These are phyloP conservation scores for Heterobasidion parviporum DNA, from an alignment of 1,284 basidiomycete genomes.

Conservation along the genomic window DNA sequence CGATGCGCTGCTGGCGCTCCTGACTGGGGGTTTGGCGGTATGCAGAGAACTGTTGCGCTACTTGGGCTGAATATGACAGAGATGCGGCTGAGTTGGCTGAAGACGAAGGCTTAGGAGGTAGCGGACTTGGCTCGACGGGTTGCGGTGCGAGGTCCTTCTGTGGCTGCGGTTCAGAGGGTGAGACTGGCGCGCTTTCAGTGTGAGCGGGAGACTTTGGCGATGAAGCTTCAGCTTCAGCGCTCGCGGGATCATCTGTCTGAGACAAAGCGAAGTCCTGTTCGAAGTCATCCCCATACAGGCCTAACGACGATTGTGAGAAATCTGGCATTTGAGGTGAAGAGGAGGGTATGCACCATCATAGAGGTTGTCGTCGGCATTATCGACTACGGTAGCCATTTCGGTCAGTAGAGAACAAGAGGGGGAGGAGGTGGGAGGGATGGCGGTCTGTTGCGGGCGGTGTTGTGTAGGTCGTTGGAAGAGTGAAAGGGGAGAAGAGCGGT, in stretches of 20 bases:
- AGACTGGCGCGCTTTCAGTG: slow-evolving; percentile 3
- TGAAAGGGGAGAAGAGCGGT: background rate
- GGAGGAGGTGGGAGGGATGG: background rate
- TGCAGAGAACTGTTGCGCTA: slow-evolving; percentile 61
- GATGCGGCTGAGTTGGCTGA: slow-evolving; percentile 15
- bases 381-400: slow-evolving; percentile 8
- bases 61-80: slow-evolving; percentile 61
- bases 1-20: slow-evolving; percentile 44
- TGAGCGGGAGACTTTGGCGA: background rate
- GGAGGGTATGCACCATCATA: slow-evolving; percentile 9
- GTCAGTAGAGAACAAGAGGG: background rate
- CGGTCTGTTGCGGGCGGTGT: background rate
- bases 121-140: background rate
- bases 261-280: slow-evolving; percentile 31
- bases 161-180: background rate
- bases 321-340: background rate
- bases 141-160: slow-evolving; percentile 4
- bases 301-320: slow-evolving; percentile 13
- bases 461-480: background rate
- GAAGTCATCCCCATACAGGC: slow-evolving; percentile 28
- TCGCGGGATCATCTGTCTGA: slow-evolving; percentile 19
- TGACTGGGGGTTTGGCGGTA: slow-evolving; percentile 64
- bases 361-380: slow-evolving; percentile 13
- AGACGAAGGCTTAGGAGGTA: slow-evolving; percentile 19
- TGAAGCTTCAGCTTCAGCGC: background rate